Conservation (phyloP, 2,329 filamentous ascomycete genomes). For the Trichoderma asperellum region DNA sequence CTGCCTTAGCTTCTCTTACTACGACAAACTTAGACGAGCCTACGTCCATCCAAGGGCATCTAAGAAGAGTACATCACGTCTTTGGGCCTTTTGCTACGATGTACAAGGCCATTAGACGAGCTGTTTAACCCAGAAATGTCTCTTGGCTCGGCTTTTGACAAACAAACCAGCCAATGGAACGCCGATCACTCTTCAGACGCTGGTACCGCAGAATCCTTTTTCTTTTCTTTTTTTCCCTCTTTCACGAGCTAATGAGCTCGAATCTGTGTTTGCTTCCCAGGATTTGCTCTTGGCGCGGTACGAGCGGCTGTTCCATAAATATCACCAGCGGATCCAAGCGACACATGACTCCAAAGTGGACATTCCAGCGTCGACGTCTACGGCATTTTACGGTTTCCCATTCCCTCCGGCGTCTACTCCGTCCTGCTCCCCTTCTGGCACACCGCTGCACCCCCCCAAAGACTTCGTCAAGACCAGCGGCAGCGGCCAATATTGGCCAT, state of each 20-base stretch:
- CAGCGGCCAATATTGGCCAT: conserved; percentile 9
- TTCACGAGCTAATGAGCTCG: not conserved
- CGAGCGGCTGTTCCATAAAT: conserved; percentile 44
- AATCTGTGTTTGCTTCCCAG: not conserved
- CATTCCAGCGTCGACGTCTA: conserved; percentile 17
- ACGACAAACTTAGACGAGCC: conserved; percentile 17
- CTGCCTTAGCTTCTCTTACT: conserved; percentile 12
- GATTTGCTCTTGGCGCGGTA: conserved; percentile 36
- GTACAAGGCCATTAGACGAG: conserved; percentile 8
- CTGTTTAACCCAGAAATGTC: not conserved
- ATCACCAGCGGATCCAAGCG: conserved; percentile 25
- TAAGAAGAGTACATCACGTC: not conserved
- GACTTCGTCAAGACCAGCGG: not conserved
- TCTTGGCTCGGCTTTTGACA: not conserved
- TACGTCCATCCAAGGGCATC: not conserved
- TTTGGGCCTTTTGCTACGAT: not conserved
- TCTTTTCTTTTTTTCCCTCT: not conserved
- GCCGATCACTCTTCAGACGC: not conserved
- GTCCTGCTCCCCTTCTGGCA: not conserved
- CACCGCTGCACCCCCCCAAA: conserved; percentile 20
- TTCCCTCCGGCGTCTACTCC: conserved; percentile 6
- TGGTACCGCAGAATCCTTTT: not conserved
- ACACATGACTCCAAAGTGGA: conserved; percentile 31
- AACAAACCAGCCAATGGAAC: not conserved
- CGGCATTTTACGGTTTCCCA: conserved; percentile 27